Conservation (phyloP, 2,329 filamentous ascomycete species). For the Colletotrichum sidae region DNA sequence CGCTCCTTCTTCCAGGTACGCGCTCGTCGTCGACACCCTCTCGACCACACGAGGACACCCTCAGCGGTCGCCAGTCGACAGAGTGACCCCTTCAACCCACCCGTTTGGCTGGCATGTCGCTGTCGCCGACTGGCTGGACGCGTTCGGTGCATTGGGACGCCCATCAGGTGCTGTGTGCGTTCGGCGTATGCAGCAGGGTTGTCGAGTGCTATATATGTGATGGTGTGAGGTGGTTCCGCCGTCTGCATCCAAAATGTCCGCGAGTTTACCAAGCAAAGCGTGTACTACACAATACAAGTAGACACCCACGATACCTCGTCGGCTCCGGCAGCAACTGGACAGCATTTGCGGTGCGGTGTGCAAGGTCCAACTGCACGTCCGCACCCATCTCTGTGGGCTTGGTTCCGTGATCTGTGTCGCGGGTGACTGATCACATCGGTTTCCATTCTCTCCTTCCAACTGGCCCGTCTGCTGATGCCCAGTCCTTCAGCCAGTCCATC, state of each 20-base stretch:
- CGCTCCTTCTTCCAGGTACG: constrained; percentile 30
- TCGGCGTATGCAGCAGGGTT: background rate
- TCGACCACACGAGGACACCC: constrained; percentile 30
- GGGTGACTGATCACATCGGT: constrained; percentile 1
- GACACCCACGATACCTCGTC: background rate
- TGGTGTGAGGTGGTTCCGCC: constrained; percentile 20
- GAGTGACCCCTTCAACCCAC: constrained; percentile 8
- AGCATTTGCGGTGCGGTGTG: constrained; percentile 1
- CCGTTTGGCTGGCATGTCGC: constrained; percentile 34
- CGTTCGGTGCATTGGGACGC: constrained; percentile 14
- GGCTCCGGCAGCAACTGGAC: constrained; percentile 9
- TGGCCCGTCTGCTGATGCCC: too few relatives aligned
- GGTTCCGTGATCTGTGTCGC: constrained; percentile 12
- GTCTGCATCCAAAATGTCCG: constrained; percentile 18
- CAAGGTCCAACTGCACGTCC: constrained; percentile 11
- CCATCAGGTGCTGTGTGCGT: background rate
- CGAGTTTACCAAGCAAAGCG: background rate
- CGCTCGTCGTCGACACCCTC: constrained; percentile 16
- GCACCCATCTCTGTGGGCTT: background rate
- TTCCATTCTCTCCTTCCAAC: too few relatives aligned
- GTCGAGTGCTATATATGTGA: background rate
- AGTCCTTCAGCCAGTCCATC: too few relatives aligned
- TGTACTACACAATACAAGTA: too few relatives aligned
- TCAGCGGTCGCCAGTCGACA: constrained; percentile 13
- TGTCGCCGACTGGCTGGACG: constrained; percentile 28